Evolutionary conservation across 495 filamentous ascomycete species (phyloP).

Genomic region (Evernia prunastri): DNA sequence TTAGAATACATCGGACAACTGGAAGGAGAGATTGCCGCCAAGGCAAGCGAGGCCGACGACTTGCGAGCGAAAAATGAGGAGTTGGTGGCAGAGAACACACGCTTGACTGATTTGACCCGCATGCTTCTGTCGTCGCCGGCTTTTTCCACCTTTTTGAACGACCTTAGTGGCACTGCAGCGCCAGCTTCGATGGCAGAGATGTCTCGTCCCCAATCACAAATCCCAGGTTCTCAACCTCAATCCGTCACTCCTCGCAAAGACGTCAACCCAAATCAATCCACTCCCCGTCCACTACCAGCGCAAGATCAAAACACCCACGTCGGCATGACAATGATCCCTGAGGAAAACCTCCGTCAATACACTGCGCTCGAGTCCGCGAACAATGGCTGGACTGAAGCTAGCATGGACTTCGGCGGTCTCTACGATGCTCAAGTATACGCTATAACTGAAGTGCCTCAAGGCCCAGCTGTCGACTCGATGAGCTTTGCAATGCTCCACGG

Average conservation of each 20-base stretch:
- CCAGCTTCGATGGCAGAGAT: conserved; percentile 35
- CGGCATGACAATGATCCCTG: conserved; percentile 69
- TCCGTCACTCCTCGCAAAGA: conserved; percentile 52
- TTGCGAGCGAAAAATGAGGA: conserved; percentile 64
- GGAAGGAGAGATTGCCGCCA: conserved; percentile 72
- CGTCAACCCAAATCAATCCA: conserved; percentile 49
- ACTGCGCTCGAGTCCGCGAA: conserved; percentile 51
- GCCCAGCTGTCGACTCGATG: conserved; percentile 50
- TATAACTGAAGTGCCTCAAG: conserved; percentile 67
- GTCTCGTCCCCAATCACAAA: conserved; percentile 31
- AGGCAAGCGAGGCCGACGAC: conserved; percentile 65
- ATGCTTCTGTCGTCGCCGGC: conserved; percentile 81
- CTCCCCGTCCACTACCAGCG: conserved; percentile 43
- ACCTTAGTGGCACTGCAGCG: conserved; percentile 51
- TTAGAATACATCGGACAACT: conserved; percentile 94
- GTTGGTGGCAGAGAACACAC: conserved; percentile 72
- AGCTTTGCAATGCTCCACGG: conserved; percentile 58
- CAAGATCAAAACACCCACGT: conserved; percentile 51
- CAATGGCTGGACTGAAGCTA: conserved; percentile 47
- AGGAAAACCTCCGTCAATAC: conserved; percentile 57
- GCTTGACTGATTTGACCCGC: conserved; percentile 67
- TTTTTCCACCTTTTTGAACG: conserved; percentile 74
- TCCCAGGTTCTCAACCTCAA: conserved; percentile 31
- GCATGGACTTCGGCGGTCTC: conserved; percentile 45
- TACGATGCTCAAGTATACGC: conserved; percentile 74